Evolutionary conservation across 2,329 filamentous ascomycete species (phyloP), one percentile per base, ranked within the genome.

Genomic region (Chaetomium olivaceum): DNA sequence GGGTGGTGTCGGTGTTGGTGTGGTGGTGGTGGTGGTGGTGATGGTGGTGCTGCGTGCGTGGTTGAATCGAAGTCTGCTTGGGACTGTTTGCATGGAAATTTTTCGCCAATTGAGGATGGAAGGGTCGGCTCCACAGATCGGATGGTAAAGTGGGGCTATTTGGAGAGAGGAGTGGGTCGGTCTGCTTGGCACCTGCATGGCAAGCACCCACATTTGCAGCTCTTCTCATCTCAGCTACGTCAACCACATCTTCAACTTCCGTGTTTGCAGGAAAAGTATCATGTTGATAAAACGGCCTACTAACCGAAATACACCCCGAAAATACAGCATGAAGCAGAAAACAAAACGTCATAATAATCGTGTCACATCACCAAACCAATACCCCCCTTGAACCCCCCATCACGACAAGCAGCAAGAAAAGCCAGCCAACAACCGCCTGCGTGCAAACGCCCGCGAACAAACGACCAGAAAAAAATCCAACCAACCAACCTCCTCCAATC

Each of bases 81-180:
- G 52, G 9, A 7, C 54, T 29, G 14, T 39, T 19, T 39, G 36
- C 36, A 39, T 65, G 60, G 64, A 59, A 65, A 62, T 55, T 65
- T 65, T 65, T 65, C 46, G 63, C 46, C 46, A 39, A 62, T 51
- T 2, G 58, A 56, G 33, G 25, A 57, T 39, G n/a, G 52, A 29
- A 60, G 19, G 14, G 9, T 7, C 2, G 31, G 29, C 29, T 43
- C 55, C 50, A 51, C 48, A 29, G 27, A 31, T 54, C 51, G n/a
- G 43, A 25, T 8, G 19, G 58, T n/a, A 31, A 21, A 23, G 51
- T 62, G 60, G 60, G 60, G 16, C 43, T 1, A 2, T 11, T 21
- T 8, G 4, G n/a, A 4, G 8, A 19, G 3, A 23, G 23, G 9
- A 23, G 46, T 48, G 46, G 46, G 46, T 48, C n/a, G 12, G 5